A percentile compares a stretch with the other conserved stretches of the same genome.
These are phyloP conservation scores for Globisporangium echinulatum DNA, from an alignment of 352 stramenopile species.

Conservation along the genomic window DNA sequence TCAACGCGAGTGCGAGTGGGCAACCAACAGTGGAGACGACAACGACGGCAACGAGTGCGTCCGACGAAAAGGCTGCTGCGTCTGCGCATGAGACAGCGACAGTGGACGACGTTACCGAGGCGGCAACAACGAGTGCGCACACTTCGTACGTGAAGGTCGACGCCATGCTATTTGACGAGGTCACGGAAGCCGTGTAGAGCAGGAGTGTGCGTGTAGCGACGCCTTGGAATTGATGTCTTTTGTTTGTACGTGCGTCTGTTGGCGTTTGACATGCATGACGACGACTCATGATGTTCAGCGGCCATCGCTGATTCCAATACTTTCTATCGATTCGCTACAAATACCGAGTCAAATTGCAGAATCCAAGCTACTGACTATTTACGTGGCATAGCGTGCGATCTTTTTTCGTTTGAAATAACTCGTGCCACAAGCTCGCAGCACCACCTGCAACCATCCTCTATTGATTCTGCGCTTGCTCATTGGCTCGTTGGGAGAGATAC, in stretches of 20 bases:
- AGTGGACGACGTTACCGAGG: background rate
- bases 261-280: background rate
- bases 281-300: too few relatives aligned
- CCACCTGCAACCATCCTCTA: background rate
- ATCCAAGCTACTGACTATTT: background rate
- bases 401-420: background rate
- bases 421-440: background rate
- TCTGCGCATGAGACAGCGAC: background rate
- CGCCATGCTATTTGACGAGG: conserved; percentile 50
- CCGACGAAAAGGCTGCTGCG: background rate
- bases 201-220: too few relatives aligned
- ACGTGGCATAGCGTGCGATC: background rate
- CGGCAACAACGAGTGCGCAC: background rate
- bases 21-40: background rate
- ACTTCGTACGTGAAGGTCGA: conserved; percentile 33
- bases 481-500: background rate
- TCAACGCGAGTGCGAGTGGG: too few relatives aligned
- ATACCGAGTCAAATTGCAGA: too few relatives aligned
- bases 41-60: background rate
- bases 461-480: background rate
- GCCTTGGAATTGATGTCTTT: too few relatives aligned
- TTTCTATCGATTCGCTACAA: too few relatives aligned
- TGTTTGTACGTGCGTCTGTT: background rate
- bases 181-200: conserved; percentile 41
- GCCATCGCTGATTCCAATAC: too few relatives aligned